Evolutionary conservation across 2,329 filamentous ascomycete species (phyloP).

Genomic region (Uncinocarpus reesii): DNA sequence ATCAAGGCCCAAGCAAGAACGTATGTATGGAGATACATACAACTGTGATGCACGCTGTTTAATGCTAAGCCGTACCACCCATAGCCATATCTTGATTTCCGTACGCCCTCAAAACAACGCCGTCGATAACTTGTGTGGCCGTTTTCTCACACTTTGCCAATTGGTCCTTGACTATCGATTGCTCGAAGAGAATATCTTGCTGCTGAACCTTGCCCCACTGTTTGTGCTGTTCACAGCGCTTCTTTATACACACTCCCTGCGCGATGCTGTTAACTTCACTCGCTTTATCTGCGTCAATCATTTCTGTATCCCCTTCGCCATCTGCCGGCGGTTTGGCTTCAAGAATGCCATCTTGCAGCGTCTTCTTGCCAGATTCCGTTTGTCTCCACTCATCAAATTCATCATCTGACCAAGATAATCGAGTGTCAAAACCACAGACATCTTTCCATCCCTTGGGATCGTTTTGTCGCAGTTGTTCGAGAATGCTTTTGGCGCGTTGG

Average conservation of each 20-base stretch:
- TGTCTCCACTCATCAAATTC: constrained; percentile 41
- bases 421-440: constrained; percentile 40
- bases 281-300: constrained; percentile 25
- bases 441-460: constrained; percentile 41
- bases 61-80: background rate
- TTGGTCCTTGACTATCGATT: constrained; percentile 31
- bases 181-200: constrained; percentile 37
- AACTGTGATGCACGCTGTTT: background rate
- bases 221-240: constrained; percentile 40
- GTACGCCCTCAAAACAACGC: constrained; percentile 35
- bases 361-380: constrained; percentile 29
- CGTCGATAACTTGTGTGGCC: constrained; percentile 34
- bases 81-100: constrained; percentile 20
- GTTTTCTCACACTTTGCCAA: constrained; percentile 33
- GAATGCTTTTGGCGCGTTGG: constrained; percentile 32
- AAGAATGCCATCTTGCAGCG: constrained; percentile 31
- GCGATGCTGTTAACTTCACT: constrained; percentile 25
- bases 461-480: constrained; percentile 36
- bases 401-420: constrained; percentile 40
- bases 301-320: constrained; percentile 28
- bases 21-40: background rate
- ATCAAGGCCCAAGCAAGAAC: too few relatives aligned
- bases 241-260: constrained; percentile 39
- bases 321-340: constrained; percentile 26
- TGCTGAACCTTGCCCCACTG: constrained; percentile 41